Percentiles rank a stretch among this genome's conserved stretches.
Conservation (phyloP, 805 yeast species). For the Pichia nakasei region DNA sequence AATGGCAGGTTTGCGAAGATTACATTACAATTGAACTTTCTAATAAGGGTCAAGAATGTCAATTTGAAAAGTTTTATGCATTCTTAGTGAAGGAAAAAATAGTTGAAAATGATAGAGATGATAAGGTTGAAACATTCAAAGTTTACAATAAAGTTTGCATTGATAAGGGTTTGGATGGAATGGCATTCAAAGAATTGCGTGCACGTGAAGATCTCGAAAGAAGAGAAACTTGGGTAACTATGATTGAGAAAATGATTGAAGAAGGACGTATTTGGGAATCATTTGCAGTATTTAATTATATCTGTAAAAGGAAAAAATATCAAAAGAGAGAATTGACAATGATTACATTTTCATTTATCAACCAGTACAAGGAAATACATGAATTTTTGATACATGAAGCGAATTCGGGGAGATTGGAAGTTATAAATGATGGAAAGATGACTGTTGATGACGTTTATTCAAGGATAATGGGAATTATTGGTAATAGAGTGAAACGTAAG, state of each 20-base stretch:
- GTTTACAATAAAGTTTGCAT: not conserved
- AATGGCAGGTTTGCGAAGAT: conserved; percentile 4
- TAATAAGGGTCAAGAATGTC: not conserved
- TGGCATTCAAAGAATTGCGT: not conserved
- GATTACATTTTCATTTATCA: not conserved
- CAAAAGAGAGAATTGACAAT: not conserved
- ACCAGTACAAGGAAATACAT: not conserved
- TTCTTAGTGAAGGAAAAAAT: not conserved
- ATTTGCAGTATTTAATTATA: not conserved
- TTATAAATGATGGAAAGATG: not conserved
- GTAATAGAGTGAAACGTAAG: not conserved
- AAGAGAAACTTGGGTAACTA: not conserved
- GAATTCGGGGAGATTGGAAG: not conserved
- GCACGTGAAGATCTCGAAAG: not conserved
- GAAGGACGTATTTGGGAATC: not conserved
- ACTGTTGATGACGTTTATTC: not conserved
- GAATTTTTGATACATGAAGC: not conserved
- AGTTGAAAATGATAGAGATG: not conserved
- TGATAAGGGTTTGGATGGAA: not conserved
- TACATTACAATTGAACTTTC: not conserved
- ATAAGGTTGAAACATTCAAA: not conserved
- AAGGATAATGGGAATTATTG: not conserved
- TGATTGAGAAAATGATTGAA: not conserved
- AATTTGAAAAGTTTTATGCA: not conserved
- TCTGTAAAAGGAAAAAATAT: not conserved